Conservation (phyloP, 768 basidiomycete genomes). For the Rhizopogon vesiculosus region DNA sequence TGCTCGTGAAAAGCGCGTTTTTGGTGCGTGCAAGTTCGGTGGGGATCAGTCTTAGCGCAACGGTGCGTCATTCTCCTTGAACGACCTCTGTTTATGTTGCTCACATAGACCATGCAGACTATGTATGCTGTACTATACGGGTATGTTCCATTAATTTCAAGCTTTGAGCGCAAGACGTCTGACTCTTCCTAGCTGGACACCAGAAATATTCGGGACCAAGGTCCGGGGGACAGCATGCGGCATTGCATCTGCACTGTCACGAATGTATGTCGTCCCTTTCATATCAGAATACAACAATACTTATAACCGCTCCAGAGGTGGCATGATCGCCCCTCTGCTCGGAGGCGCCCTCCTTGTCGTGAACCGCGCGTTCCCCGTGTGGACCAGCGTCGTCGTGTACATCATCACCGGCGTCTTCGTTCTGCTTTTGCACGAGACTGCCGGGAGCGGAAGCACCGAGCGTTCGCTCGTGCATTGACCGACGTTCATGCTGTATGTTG, state of each 20-base stretch:
- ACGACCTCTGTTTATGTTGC: not conserved
- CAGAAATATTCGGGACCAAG: constrained; percentile 81
- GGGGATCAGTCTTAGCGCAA: constrained; percentile 72
- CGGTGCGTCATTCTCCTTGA: constrained; percentile 25
- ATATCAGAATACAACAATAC: not conserved
- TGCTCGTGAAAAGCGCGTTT: constrained; percentile 48
- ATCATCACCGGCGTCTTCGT: constrained; percentile 58
- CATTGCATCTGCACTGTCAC: constrained; percentile 78
- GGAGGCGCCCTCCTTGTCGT: constrained; percentile 71
- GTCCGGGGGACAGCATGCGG: constrained; percentile 88
- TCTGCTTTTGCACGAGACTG: constrained; percentile 50
- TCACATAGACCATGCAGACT: constrained; percentile 34
- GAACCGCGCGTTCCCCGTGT: constrained; percentile 68
- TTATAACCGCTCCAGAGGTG: constrained; percentile 48
- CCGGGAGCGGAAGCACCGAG: constrained; percentile 30
- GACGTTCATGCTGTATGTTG: not conserved
- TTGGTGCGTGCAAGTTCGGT: constrained; percentile 67
- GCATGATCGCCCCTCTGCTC: constrained; percentile 82
- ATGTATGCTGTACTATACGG: constrained; percentile 91
- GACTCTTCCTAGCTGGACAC: constrained; percentile 57
- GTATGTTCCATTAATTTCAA: constrained; percentile 7
- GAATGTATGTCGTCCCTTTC: constrained; percentile 52
- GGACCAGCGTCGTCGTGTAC: constrained; percentile 66
- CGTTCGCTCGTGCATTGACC: constrained; percentile 16
- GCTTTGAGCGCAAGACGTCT: not conserved